These are phyloP conservation scores for Trichophyton rubrum DNA, from an alignment of 2,329 filamentous ascomycete genomes.

Conservation along the genomic window DNA sequence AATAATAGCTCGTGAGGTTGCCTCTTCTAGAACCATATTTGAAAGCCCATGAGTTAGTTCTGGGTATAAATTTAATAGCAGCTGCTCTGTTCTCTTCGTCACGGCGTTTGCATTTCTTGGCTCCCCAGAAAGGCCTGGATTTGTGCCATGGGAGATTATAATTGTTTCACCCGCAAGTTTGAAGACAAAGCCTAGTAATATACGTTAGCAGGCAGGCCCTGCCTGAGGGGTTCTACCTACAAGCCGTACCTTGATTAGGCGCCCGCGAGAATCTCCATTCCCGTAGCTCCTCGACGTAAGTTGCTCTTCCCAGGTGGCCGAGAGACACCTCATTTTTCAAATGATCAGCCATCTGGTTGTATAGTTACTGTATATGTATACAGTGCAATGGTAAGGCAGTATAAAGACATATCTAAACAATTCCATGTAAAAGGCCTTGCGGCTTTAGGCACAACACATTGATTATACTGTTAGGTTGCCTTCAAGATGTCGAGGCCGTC, in stretches of 20 bases:
- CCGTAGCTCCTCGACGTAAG: slow-evolving; percentile 37
- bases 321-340: slow-evolving; percentile 35
- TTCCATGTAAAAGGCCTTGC: not conserved
- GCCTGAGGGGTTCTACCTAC: not conserved
- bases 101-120: not conserved
- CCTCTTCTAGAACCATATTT: slow-evolving; percentile 20
- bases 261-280: slow-evolving; percentile 39
- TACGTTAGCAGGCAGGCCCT: not conserved
- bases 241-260: slow-evolving; percentile 19
- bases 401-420: not conserved
- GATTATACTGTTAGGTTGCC: not conserved
- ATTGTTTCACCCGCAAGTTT: not conserved
- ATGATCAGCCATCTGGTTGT: slow-evolving; percentile 47
- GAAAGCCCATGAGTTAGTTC: slow-evolving; percentile 25
- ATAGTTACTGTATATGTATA: slow-evolving; percentile 3
- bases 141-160: not conserved
- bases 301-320: slow-evolving; percentile 43
- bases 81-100: not conserved
- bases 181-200: not conserved
- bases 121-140: not conserved
- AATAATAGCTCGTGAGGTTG: slow-evolving; percentile 23
- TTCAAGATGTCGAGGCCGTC: not conserved
- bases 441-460: not conserved
- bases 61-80: slow-evolving; percentile 22
- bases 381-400: not conserved